Conservation (phyloP, 2,329 filamentous ascomycete species). For the Colletotrichum sp. region DNA sequence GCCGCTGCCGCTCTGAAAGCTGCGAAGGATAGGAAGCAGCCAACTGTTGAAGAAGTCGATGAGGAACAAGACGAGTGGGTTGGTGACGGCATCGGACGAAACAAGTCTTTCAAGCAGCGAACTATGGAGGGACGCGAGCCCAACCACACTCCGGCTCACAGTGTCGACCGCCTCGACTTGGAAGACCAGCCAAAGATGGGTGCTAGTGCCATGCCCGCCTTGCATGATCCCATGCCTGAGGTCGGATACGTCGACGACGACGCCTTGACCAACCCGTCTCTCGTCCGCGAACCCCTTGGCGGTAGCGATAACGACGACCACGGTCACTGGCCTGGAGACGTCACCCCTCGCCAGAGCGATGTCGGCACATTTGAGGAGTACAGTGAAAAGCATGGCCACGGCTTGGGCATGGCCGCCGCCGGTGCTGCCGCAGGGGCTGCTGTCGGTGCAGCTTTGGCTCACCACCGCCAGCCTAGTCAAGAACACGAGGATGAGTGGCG, state of each 20-base stretch:
- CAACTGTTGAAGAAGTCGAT: conserved; percentile 35
- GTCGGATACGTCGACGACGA: conserved; percentile 74
- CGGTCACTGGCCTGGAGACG: conserved; percentile 33
- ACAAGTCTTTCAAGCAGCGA: conserved; percentile 71
- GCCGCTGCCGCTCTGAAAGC: conserved; percentile 58
- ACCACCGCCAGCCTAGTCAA: conserved; percentile 60
- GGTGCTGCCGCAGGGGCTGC: conserved; percentile 60
- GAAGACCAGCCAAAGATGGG: conserved; percentile 63
- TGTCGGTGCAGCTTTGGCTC: conserved; percentile 47
- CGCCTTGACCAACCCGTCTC: conserved; percentile 83
- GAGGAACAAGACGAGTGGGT: conserved; percentile 40
- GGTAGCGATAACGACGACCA: conserved; percentile 39
- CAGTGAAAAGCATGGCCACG: conserved; percentile 23
- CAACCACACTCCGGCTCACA: conserved; percentile 62
- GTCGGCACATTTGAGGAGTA: conserved; percentile 31
- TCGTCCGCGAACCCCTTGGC: conserved; percentile 76
- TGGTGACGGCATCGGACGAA: conserved; percentile 59
- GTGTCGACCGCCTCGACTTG: conserved; percentile 61
- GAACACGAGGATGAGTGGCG: conserved; percentile 71
- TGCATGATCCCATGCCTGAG: conserved; percentile 76
- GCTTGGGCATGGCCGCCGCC: conserved; percentile 53
- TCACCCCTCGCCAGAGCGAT: conserved; percentile 34
- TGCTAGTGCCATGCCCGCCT: conserved; percentile 72
- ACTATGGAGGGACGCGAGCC: conserved; percentile 61
- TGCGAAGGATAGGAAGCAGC: conserved; percentile 49